Percentiles rank a stretch among this genome's conserved stretches.
phyloP scores from a whole-genome alignment of 2,329 filamentous ascomycete species.

The Balansia obtecta region DNA sequence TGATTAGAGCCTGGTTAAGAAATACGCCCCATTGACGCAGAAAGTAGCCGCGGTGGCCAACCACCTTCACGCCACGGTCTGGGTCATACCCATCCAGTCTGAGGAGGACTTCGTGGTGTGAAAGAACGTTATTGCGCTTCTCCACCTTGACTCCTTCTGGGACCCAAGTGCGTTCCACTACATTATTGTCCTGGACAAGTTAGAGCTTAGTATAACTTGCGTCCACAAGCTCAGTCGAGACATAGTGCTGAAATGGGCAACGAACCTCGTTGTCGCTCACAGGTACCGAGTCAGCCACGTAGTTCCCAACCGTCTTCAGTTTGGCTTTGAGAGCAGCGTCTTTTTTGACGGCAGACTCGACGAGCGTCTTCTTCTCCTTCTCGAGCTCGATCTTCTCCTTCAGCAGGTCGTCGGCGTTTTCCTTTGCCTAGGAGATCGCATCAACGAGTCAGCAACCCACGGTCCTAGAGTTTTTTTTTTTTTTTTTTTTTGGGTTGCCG shows the following conservation, averaged over 20 bases:
- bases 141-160: slow-evolving; percentile 63
- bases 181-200: slow-evolving; percentile 58
- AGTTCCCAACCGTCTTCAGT: slow-evolving; percentile 60
- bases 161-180: slow-evolving; percentile 62
- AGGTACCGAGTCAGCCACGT: slow-evolving; percentile 76
- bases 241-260: not conserved
- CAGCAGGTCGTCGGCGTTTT: slow-evolving; percentile 70
- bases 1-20: slow-evolving; percentile 84
- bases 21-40: slow-evolving; percentile 81
- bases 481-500: not conserved
- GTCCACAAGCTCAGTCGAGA: too few relatives aligned
- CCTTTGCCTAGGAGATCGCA: slow-evolving; percentile 51
- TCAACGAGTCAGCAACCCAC: not conserved
- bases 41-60: slow-evolving; percentile 91
- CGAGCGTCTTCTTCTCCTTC: slow-evolving; percentile 68
- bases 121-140: slow-evolving; percentile 60
- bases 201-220: not conserved
- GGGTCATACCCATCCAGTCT: slow-evolving; percentile 86
- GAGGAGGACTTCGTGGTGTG: slow-evolving; percentile 87
- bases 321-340: slow-evolving; percentile 62
- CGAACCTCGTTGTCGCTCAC: slow-evolving; percentile 65
- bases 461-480: not conserved
- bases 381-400: slow-evolving; percentile 66
- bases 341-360: slow-evolving; percentile 65
- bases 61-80: slow-evolving; percentile 84